Evolutionary conservation across 78 protist species (phyloP), one percentile per base, ranked within the genome.

Genomic region (Isochrysis galbana): DNA sequence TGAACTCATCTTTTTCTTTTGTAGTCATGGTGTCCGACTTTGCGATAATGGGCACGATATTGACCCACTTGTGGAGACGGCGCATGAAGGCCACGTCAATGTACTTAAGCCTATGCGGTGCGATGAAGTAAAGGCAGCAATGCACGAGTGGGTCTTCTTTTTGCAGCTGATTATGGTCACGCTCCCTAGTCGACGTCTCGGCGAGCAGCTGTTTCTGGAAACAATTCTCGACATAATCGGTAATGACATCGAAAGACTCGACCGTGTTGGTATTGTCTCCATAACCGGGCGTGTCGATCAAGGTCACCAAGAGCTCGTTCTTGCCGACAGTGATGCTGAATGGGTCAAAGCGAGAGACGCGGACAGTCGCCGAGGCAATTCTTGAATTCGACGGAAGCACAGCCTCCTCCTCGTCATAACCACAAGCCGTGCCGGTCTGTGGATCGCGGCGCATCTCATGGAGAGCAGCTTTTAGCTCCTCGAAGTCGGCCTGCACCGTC

Each of bases 281-380:
- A 32, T 77, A 77, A 29, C 84, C 84, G 32, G 84, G 84, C 84
- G 84, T 77, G 84, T 77, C 84, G 84, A 77, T 32, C 32, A 77
- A 32, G 47, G 47, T 77, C 34, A 77, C 84, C 47, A 39, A 2
- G 34, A 77, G 84, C 82, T 72, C 82, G 42, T 72, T 38, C 82
- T 72, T 72, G 82, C 82, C 82, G n/a, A 72, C 44, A 19, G 82
- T 36, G 82, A 72, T 72, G 42, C n/a, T 36, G 82, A 72, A 72
- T 38, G 82, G 82, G 82, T 72, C 82, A 42, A 72, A 72, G 44
- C 21, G 17, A 19, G 4, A 19, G 44, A 72, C 42, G 82, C 82
- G 42, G 42, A 72, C 82, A 22, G 82, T 72, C 42, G 82, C 36
- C 46, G 46, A 5, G n/a, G 44, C 5, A 25, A 72, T 38, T 42